Evolutionary conservation across 768 basidiomycete species (phyloP).

Genomic region (Phallus indusiatus): DNA sequence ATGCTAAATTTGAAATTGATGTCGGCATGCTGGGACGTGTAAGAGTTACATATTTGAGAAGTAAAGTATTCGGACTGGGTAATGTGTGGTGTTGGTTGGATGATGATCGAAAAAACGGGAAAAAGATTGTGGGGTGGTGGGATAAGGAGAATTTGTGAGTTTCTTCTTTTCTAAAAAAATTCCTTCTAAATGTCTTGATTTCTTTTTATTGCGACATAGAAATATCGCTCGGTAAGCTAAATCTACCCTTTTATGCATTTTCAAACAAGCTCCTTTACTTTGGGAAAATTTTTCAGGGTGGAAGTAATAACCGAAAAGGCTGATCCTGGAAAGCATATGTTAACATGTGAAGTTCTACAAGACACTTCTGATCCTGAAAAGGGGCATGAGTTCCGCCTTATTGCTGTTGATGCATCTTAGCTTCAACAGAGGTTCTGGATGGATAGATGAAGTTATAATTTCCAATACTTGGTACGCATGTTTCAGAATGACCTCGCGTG

Average conservation of each 20-base stretch:
- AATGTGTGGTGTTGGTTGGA: slow-evolving; percentile 9
- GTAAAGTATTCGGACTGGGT: slow-evolving; percentile 6
- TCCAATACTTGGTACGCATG: too few relatives aligned
- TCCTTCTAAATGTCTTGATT: background rate
- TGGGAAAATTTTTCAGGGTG: background rate
- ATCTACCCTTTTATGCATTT: background rate
- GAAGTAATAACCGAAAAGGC: background rate
- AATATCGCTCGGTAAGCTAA: background rate
- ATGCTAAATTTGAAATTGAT: slow-evolving; percentile 2
- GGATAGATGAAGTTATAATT: too few relatives aligned
- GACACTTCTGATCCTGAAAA: background rate
- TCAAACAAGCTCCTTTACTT: background rate
- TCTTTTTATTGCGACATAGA: background rate
- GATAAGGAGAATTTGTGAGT: slow-evolving; percentile 2
- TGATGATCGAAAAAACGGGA: slow-evolving; percentile 1
- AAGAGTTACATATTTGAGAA: slow-evolving; percentile 1
- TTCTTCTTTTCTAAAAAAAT: background rate
- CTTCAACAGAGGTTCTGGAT: too few relatives aligned
- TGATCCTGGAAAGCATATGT: background rate
- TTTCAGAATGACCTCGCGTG: too few relatives aligned
- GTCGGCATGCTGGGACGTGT: slow-evolving; percentile 2
- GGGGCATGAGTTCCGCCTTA: background rate
- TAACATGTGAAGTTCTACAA: background rate
- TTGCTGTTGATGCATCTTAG: background rate
- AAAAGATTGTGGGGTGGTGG: slow-evolving; percentile 3